Percentiles rank a stretch among this genome's conserved stretches.
Evolutionary conservation across 495 filamentous ascomycete species (phyloP).

Genomic region (Xylaria intraflava): DNA sequence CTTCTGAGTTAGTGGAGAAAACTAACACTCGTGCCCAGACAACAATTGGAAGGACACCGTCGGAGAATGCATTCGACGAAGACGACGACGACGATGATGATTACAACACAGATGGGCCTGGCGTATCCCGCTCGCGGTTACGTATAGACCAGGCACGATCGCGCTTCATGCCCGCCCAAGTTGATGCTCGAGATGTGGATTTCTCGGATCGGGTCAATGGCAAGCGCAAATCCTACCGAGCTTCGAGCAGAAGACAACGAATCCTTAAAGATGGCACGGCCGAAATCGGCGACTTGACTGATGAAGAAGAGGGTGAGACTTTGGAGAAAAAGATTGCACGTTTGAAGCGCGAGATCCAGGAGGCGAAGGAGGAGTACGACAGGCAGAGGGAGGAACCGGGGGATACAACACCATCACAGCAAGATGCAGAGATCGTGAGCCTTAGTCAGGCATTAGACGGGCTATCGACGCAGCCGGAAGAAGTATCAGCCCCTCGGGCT

Average conservation of each 20-base stretch:
- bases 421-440: constrained; percentile 43
- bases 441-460: constrained; percentile 62
- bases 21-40: constrained; percentile 40
- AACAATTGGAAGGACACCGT: constrained; percentile 58
- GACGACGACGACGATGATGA: constrained; percentile 55
- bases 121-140: constrained; percentile 67
- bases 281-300: constrained; percentile 60
- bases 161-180: constrained; percentile 64
- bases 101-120: constrained; percentile 50
- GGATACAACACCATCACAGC: constrained; percentile 17
- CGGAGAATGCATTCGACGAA: constrained; percentile 41
- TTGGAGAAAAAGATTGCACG: constrained; percentile 71
- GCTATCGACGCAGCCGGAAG: constrained; percentile 35
- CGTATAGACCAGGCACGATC: constrained; percentile 71
- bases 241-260: constrained; percentile 57
- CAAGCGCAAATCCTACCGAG: constrained; percentile 76
- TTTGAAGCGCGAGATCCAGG: constrained; percentile 69
- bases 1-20: constrained; percentile 1
- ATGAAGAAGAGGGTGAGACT: constrained; percentile 62
- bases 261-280: constrained; percentile 53
- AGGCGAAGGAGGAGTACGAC: constrained; percentile 62
- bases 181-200: constrained; percentile 68
- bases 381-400: constrained; percentile 38
- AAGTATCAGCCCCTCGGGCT: constrained; percentile 23
- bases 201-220: constrained; percentile 74